These are phyloP conservation scores for Fomitopsis pinicola DNA, from an alignment of 1,284 basidiomycete genomes.

Conservation along the genomic window DNA sequence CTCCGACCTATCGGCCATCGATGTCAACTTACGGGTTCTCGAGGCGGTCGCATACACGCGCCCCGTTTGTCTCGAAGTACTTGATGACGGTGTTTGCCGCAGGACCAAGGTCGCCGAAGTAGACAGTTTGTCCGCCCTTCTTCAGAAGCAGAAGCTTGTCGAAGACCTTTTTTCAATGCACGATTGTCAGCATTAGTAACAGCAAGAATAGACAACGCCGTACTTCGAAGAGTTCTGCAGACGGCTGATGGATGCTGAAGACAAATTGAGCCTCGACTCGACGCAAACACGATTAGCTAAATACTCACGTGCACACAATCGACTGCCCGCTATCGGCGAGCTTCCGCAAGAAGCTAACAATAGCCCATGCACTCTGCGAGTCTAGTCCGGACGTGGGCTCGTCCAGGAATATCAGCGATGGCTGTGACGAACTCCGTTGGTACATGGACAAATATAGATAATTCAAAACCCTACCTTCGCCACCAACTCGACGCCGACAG, in stretches of 20 bases:
- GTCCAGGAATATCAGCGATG: slow-evolving; percentile 74
- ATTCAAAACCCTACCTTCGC: slow-evolving; percentile 37
- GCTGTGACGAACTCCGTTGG: slow-evolving; percentile 22
- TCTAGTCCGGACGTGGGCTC: slow-evolving; percentile 83
- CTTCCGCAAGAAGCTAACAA: slow-evolving; percentile 71
- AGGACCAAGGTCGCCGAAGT: slow-evolving; percentile 70
- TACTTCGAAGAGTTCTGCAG: slow-evolving; percentile 52
- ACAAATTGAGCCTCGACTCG: neutral
- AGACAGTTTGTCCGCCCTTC: slow-evolving; percentile 68
- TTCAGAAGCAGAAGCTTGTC: slow-evolving; percentile 51
- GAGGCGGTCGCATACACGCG: slow-evolving; percentile 29
- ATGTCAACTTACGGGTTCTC: slow-evolving; percentile 34
- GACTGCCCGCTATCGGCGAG: slow-evolving; percentile 80
- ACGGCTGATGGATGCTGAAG: slow-evolving; percentile 55
- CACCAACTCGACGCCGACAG: slow-evolving; percentile 78
- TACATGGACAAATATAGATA: neutral
- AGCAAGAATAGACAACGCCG: too few relatives aligned
- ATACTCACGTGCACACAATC: slow-evolving; percentile 54
- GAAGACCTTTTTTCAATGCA: slow-evolving; percentile 41
- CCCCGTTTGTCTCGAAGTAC: slow-evolving; percentile 67
- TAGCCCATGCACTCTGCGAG: slow-evolving; percentile 84
- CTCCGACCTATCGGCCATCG: slow-evolving; percentile 2
- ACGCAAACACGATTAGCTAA: neutral
- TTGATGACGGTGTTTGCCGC: slow-evolving; percentile 49
- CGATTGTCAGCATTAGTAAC: too few relatives aligned